Conservation (phyloP, 2,329 filamentous ascomycete species). For the Grosmannia huntii region DNA sequence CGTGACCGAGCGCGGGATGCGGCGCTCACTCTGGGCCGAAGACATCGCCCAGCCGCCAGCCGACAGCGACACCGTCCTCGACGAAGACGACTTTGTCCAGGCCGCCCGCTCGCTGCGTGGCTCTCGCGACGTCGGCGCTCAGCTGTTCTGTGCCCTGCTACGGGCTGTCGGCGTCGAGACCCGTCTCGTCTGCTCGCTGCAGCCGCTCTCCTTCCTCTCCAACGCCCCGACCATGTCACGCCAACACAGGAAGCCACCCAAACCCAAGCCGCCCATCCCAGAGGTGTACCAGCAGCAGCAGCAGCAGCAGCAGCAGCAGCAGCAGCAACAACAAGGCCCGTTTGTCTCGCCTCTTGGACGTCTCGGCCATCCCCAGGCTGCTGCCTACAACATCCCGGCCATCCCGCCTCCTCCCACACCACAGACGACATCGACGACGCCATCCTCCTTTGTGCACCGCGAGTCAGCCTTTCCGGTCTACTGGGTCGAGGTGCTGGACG, state of each 20-base stretch:
- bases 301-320: not conserved
- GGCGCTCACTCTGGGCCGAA: slow-evolving; percentile 64
- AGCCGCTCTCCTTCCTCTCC: slow-evolving; percentile 59
- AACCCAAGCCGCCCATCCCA: slow-evolving; percentile 24
- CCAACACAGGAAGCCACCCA: slow-evolving; percentile 19
- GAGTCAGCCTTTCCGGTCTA: slow-evolving; percentile 75
- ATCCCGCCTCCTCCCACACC: slow-evolving; percentile 13
- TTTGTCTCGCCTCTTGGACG: slow-evolving; percentile 29
- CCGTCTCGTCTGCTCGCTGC: slow-evolving; percentile 80
- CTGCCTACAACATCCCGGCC: slow-evolving; percentile 36
- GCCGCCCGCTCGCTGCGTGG: slow-evolving; percentile 60
- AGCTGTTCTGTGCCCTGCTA: slow-evolving; percentile 80
- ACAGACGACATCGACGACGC: slow-evolving; percentile 16
- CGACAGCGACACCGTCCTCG: slow-evolving; percentile 54
- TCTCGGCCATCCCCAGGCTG: slow-evolving; percentile 40
- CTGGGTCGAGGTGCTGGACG: slow-evolving; percentile 88
- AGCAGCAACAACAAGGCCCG: slow-evolving; percentile 6
- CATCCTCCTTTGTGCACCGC: slow-evolving; percentile 36
- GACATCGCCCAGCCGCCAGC: slow-evolving; percentile 45
- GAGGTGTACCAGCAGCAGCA: slow-evolving; percentile 22
- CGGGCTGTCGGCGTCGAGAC: slow-evolving; percentile 71
- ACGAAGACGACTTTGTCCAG: slow-evolving; percentile 58
- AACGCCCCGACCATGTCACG: slow-evolving; percentile 33
- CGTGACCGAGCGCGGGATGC: slow-evolving; percentile 58
- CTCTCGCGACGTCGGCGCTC: slow-evolving; percentile 79